Percentiles rank a stretch among this genome's conserved stretches.
Evolutionary conservation across 2,329 filamentous ascomycete species (phyloP).

Genomic region (Colletotrichum falcatum): DNA sequence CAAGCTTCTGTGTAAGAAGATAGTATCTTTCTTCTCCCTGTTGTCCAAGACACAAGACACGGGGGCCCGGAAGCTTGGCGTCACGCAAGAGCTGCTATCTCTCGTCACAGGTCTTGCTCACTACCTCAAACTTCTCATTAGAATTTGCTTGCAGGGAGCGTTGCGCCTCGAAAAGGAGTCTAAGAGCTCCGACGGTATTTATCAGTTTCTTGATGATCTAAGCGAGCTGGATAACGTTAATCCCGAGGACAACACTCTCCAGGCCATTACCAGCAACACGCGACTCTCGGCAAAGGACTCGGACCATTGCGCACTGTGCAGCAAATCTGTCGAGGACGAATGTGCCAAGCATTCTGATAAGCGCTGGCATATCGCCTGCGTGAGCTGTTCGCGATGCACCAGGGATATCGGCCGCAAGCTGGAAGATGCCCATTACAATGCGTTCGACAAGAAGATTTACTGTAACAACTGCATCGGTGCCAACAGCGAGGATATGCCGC

Average conservation of each 20-base stretch:
- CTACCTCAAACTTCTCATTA: conserved; percentile 96
- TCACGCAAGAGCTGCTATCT: conserved; percentile 98
- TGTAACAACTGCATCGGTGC: conserved; percentile 76
- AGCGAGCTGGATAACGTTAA: conserved; percentile 84
- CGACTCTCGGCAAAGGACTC: conserved; percentile 79
- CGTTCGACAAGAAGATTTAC: conserved; percentile 74
- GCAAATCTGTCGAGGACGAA: conserved; percentile 93
- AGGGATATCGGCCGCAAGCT: conserved; percentile 76
- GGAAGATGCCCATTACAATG: conserved; percentile 77
- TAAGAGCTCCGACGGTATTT: conserved; percentile 78
- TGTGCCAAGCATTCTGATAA: conserved; percentile 81
- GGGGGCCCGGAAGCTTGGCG: conserved; percentile 89
- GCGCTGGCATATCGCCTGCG: conserved; percentile 87
- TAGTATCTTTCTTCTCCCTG: conserved; percentile 96
- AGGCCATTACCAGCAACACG: conserved; percentile 74
- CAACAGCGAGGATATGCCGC: conserved; percentile 62
- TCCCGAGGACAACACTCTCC: conserved; percentile 75
- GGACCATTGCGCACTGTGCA: conserved; percentile 86
- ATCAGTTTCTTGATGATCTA: conserved; percentile 86
- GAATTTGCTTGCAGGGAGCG: conserved; percentile 94
- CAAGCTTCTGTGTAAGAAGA: conserved; percentile 99
- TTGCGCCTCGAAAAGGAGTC: conserved; percentile 91
- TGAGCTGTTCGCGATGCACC: conserved; percentile 76
- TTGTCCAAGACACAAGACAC: conserved; percentile 95
- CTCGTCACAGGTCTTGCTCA: conserved; percentile 96